These are phyloP conservation scores for Rhizopogon roseolus DNA, from an alignment of 768 basidiomycete genomes.

Conservation along the genomic window DNA sequence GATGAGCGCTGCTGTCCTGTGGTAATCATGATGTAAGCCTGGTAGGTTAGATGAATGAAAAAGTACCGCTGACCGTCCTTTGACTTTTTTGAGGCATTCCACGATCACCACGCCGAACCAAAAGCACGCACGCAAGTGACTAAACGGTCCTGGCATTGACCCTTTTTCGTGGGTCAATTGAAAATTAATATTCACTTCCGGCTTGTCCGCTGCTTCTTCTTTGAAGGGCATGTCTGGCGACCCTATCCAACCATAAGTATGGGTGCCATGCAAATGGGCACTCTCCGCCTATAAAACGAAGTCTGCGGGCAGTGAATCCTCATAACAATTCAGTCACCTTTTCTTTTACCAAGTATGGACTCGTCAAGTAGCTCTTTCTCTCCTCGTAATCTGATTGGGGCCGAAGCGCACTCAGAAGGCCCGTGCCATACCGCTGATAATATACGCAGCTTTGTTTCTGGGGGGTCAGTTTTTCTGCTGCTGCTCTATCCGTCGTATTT, in stretches of 20 bases:
- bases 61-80: too few species aligned
- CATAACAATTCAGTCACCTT: background rate
- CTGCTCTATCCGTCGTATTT: background rate
- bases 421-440: background rate
- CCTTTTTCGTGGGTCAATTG: background rate
- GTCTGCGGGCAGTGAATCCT: background rate
- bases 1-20: background rate
- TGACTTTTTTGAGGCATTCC: background rate
- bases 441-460: background rate
- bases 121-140: background rate
- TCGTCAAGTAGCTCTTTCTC: background rate
- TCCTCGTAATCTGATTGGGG: too few species aligned
- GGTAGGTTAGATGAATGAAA: background rate
- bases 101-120: background rate
- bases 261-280: too few species aligned
- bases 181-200: background rate
- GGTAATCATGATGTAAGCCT: background rate
- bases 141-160: too few species aligned
- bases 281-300: background rate
- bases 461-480: too few species aligned
- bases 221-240: background rate
- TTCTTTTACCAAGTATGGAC: background rate
- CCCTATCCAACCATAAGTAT: background rate
- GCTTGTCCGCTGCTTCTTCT: too few species aligned
- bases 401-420: background rate